phyloP scores from a whole-genome alignment of 2,329 filamentous ascomycete species.

The Fusarium heterosporum region DNA sequence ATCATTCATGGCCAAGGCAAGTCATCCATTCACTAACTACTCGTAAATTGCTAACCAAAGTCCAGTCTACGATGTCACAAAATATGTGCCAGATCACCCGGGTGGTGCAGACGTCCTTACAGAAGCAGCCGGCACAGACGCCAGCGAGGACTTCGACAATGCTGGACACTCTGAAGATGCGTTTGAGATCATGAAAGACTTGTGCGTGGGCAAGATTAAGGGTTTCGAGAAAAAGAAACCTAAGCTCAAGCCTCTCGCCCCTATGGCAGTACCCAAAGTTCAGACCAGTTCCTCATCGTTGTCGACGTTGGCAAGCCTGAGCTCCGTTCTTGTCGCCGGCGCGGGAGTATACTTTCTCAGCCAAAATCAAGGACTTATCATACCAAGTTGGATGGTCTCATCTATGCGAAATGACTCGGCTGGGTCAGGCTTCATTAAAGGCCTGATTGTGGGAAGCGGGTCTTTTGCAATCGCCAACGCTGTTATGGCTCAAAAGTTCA shows the following conservation, averaged over 20 bases:
- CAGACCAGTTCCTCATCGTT: background rate
- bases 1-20: slow-evolving; percentile 8
- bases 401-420: background rate
- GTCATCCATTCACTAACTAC: rapidly evolving
- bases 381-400: slow-evolving; percentile 1
- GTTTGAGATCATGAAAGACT: slow-evolving; percentile 56
- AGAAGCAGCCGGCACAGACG: slow-evolving; percentile 82
- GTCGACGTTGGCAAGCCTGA: background rate
- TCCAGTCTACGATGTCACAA: slow-evolving; percentile 68
- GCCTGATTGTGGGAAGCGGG: slow-evolving; percentile 15
- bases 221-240: slow-evolving; percentile 40
- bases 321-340: background rate
- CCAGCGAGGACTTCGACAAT: slow-evolving; percentile 83
- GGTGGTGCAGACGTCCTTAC: slow-evolving; percentile 83
- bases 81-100: slow-evolving; percentile 69
- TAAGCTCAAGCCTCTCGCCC: slow-evolving; percentile 24
- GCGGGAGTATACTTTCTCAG: slow-evolving; percentile 4
- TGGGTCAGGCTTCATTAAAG: slow-evolving; percentile 29
- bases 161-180: slow-evolving; percentile 81
- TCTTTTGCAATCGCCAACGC: slow-evolving; percentile 44
- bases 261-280: rapidly evolving
- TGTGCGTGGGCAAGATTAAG: slow-evolving; percentile 53
- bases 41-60: rapidly evolving
- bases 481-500: slow-evolving; percentile 45
- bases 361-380: background rate